A percentile compares a stretch with the other conserved stretches of the same genome.
phyloP scores from a whole-genome alignment of 164 flowering plant species.

The Paratinospora sagittata region DNA sequence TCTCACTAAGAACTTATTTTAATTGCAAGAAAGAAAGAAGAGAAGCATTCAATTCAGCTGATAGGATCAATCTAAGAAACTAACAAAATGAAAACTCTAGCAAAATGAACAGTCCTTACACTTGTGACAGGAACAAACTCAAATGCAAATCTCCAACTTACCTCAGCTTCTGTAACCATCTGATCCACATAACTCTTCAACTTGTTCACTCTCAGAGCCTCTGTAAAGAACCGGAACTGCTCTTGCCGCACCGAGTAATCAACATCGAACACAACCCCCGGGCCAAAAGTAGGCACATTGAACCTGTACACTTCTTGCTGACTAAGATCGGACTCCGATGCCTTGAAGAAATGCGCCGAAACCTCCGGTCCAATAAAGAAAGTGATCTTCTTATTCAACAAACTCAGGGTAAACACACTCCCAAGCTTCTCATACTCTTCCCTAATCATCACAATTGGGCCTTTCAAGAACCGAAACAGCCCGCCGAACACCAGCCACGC shows the following conservation, averaged over 20 bases:
- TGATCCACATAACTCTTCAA: slow-evolving; percentile 88
- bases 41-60: too few species aligned
- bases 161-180: slow-evolving; percentile 94
- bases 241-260: slow-evolving; percentile 72
- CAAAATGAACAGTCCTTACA: neutral
- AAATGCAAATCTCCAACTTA: slow-evolving; percentile 6
- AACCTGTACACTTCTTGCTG: slow-evolving; percentile 97
- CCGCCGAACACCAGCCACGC: slow-evolving; percentile 71
- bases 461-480: slow-evolving; percentile 67
- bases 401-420: slow-evolving; percentile 69
- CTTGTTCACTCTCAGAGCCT: slow-evolving; percentile 70
- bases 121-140: too few species aligned
- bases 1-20: too few species aligned
- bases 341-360: slow-evolving; percentile 95
- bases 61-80: neutral
- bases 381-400: slow-evolving; percentile 68
- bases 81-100: neutral
- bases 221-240: slow-evolving; percentile 95
- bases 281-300: slow-evolving; percentile 97
- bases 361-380: slow-evolving; percentile 67
- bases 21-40: too few species aligned
- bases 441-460: slow-evolving; percentile 79
- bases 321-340: slow-evolving; percentile 83
- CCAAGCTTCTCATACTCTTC: slow-evolving; percentile 93
- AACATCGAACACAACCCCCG: slow-evolving; percentile 96